Conservation (phyloP, 371 early-diverging fungal species). For the Syncephalastrum monosporum region DNA sequence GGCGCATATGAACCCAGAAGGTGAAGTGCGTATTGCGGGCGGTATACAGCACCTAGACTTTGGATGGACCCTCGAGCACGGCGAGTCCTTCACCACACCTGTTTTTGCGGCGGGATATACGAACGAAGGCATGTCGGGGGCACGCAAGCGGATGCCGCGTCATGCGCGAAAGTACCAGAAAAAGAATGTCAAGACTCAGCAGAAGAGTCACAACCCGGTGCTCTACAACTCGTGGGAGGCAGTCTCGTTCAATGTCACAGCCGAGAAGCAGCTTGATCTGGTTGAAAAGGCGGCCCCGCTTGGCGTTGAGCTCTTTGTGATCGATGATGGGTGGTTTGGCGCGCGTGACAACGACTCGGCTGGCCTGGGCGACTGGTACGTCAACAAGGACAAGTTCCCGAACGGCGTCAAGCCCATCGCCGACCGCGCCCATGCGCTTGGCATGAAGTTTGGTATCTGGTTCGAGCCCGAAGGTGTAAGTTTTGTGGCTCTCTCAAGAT, state of each 20-base stretch:
- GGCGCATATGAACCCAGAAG: constrained; percentile 21
- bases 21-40: constrained; percentile 25
- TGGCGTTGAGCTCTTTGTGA: constrained; percentile 43
- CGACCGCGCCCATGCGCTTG: constrained; percentile 37
- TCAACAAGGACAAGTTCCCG: constrained; percentile 46
- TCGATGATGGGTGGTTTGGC: constrained; percentile 61
- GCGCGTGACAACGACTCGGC: constrained; percentile 35
- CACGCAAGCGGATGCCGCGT: constrained; percentile 28
- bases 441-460: constrained; percentile 59
- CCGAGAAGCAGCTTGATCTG: constrained; percentile 25
- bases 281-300: constrained; percentile 29
- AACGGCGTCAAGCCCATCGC: constrained; percentile 46
- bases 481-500: neutral
- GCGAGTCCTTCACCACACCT: constrained; percentile 14
- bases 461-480: constrained; percentile 50
- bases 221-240: constrained; percentile 52
- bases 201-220: constrained; percentile 23
- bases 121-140: constrained; percentile 29
- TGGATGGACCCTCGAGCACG: constrained; percentile 16
- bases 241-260: constrained; percentile 27
- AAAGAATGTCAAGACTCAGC: constrained; percentile 10
- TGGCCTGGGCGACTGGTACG: constrained; percentile 57
- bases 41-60: constrained; percentile 41
- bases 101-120: constrained; percentile 34
- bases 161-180: constrained; percentile 15